Conservation (phyloP, 305 asterid species). For the Rubia balearica region DNA sequence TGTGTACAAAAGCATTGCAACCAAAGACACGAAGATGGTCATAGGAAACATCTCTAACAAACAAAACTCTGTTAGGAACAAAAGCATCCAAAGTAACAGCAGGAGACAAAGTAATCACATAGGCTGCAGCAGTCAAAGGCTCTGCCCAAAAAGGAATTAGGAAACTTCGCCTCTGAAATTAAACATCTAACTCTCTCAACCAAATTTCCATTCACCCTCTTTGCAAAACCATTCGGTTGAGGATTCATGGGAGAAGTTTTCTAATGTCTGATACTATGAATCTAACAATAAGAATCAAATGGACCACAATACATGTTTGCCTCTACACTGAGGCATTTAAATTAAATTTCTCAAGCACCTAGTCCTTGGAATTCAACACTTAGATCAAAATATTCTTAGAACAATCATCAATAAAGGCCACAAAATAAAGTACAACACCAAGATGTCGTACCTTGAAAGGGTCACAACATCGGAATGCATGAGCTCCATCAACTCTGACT, state of each 20-base stretch:
- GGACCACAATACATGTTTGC: background rate
- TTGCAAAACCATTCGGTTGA: background rate
- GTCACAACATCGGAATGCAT: background rate
- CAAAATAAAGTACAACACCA: background rate
- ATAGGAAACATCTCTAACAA: background rate
- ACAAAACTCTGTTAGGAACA: background rate
- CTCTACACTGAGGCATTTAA: background rate
- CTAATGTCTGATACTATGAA: background rate
- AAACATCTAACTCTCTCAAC: background rate
- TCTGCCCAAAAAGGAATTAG: background rate
- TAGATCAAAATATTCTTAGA: background rate
- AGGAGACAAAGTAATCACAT: background rate
- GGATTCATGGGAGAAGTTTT: background rate
- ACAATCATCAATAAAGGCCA: background rate
- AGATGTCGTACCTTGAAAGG: background rate
- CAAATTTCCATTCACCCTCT: background rate
- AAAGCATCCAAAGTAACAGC: background rate
- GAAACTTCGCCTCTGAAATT: background rate
- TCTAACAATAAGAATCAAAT: background rate
- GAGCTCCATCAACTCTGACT: background rate
- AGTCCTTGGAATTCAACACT: background rate
- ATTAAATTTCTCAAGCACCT: background rate
- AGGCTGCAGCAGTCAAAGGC: background rate
- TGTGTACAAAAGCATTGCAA: background rate
- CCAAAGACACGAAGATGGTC: conserved; percentile 7